Conservation (phyloP, 2,329 filamentous ascomycete genomes). For the Pseudovirgaria hyperparasitica region DNA sequence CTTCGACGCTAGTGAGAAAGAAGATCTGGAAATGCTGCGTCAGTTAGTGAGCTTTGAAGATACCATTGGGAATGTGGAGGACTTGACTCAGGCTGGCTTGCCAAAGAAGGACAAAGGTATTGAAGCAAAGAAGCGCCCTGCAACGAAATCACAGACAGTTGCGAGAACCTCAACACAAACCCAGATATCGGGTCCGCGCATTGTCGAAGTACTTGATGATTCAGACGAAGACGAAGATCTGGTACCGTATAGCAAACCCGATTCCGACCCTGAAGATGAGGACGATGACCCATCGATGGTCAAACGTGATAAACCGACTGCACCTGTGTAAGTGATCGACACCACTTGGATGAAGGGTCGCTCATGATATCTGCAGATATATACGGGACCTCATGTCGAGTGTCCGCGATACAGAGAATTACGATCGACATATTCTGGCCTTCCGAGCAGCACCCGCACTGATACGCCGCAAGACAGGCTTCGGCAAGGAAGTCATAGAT, state of each 20-base stretch:
- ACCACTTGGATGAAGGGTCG: too few species aligned
- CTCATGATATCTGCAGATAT: constrained; percentile 38
- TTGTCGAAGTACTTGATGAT: constrained; percentile 42
- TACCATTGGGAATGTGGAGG: constrained; percentile 43
- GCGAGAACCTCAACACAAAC: background rate
- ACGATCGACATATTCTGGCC: constrained; percentile 72
- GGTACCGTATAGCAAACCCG: constrained; percentile 68
- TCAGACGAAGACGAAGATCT: constrained; percentile 49
- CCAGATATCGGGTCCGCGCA: constrained; percentile 25
- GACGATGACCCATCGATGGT: constrained; percentile 87
- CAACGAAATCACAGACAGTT: background rate
- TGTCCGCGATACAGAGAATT: constrained; percentile 68
- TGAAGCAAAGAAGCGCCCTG: background rate
- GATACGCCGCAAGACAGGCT: constrained; percentile 77
- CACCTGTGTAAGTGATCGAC: constrained; percentile 52
- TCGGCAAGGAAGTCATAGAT: constrained; percentile 76
- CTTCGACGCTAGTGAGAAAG: constrained; percentile 60
- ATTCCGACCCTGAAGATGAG: constrained; percentile 79
- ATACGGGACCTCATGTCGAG: constrained; percentile 72
- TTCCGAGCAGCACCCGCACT: constrained; percentile 63
- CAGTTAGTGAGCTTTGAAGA: constrained; percentile 52
- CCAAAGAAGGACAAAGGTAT: background rate
- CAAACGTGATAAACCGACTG: constrained; percentile 65
- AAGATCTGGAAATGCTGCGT: constrained; percentile 67
- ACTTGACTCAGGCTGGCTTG: constrained; percentile 24